phyloP scores from a whole-genome alignment of 139 green algal genomes.

The Closterium sp. region DNA sequence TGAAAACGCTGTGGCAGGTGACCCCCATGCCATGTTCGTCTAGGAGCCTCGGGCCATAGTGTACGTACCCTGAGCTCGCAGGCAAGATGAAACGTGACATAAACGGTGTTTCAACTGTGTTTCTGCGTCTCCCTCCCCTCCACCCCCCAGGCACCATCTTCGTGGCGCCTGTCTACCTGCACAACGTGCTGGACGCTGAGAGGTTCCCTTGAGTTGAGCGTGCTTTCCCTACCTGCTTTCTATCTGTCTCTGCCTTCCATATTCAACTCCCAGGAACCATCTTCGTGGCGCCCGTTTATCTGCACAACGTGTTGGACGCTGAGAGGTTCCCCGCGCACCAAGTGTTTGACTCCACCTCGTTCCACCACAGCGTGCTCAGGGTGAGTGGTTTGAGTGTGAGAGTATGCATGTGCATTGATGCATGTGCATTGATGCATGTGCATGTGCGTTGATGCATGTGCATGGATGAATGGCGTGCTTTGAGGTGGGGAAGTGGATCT shows the following conservation, averaged over 20 bases:
- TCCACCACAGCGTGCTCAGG: too few relatives aligned
- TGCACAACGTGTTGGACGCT: conserved; percentile 36
- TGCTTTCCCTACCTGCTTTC: background rate
- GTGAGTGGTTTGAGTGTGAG: too few relatives aligned
- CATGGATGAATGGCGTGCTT: conserved; percentile 26
- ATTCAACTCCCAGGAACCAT: conserved; percentile 4
- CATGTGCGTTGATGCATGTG: too few relatives aligned
- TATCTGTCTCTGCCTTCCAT: background rate
- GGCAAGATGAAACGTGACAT: background rate
- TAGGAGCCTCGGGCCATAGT: background rate
- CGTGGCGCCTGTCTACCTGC: conserved; percentile 26
- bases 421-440: too few relatives aligned
- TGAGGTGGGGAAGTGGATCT: conserved; percentile 23
- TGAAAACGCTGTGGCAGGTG: background rate
- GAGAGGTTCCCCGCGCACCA: conserved; percentile 15
- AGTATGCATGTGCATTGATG: too few relatives aligned
- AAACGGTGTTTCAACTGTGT: background rate
- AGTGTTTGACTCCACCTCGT: conserved; percentile 21
- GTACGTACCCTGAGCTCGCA: background rate
- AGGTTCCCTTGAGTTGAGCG: background rate
- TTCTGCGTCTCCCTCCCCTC: background rate
- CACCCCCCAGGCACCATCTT: conserved; percentile 1
- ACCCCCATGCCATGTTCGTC: background rate
- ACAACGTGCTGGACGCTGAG: conserved; percentile 27
- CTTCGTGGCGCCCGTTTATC: conserved; percentile 38